Conservation (phyloP, 2,329 filamentous ascomycete genomes). For the Fusarium phyllophilum region DNA sequence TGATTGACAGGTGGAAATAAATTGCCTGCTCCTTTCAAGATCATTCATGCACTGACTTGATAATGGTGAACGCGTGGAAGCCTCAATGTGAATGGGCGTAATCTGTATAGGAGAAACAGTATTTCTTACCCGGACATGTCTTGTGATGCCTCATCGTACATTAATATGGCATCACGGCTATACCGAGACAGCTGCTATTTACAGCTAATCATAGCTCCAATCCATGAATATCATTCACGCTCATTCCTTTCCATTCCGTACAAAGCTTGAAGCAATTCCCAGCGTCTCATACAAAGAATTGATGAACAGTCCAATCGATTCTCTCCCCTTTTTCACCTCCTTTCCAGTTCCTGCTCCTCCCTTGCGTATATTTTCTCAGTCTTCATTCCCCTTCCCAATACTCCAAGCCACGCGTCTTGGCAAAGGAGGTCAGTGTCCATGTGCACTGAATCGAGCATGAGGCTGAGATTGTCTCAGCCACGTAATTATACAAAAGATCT, state of each 20-base stretch:
- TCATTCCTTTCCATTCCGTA: conserved; percentile 15
- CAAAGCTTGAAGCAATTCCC: conserved; percentile 1
- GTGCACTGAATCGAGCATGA: background rate
- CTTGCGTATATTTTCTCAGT: conserved; percentile 12
- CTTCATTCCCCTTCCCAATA: background rate
- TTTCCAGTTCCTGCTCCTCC: background rate
- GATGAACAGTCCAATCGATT: background rate
- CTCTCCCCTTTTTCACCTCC: background rate
- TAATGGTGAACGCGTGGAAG: background rate
- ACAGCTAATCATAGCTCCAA: conserved; percentile 12
- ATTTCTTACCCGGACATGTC: background rate
- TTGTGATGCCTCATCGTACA: conserved; percentile 16
- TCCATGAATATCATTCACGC: conserved; percentile 4
- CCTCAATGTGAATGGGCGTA: background rate
- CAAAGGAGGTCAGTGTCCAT: conserved; percentile 14
- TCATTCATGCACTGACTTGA: background rate
- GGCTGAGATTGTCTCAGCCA: conserved; percentile 28
- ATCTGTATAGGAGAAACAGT: background rate
- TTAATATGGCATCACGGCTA: conserved; percentile 1
- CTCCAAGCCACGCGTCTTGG: background rate
- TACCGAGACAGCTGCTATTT: background rate
- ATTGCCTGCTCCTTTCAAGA: background rate
- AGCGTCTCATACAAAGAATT: background rate
- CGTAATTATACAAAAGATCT: conserved; percentile 31
- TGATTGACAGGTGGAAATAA: conserved; percentile 1